These are phyloP conservation scores for Cladophialophora yegresii DNA, from an alignment of 2,329 filamentous ascomycete species.

Conservation along the genomic window DNA sequence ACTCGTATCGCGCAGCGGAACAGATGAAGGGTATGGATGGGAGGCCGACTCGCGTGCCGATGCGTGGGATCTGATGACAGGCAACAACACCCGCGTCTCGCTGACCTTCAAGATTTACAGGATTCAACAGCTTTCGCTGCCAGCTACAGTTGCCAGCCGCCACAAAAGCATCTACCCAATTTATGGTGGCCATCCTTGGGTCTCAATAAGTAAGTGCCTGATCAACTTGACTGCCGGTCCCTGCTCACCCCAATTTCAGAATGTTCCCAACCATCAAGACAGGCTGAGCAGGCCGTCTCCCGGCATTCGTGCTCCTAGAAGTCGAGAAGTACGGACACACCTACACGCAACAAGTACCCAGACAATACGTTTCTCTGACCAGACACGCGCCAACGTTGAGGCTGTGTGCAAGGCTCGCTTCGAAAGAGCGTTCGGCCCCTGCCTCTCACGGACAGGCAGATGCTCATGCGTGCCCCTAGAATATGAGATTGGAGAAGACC, in stretches of 20 bases:
- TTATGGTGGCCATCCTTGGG: constrained; percentile 18
- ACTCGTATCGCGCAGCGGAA: not conserved
- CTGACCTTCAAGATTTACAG: constrained; percentile 1
- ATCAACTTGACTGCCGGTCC: not conserved
- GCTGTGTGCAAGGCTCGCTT: constrained; percentile 19
- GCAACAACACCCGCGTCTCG: not conserved
- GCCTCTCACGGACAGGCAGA: too few relatives aligned
- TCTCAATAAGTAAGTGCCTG: constrained; percentile 14
- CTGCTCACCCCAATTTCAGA: constrained; percentile 36
- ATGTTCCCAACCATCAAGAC: constrained; percentile 21
- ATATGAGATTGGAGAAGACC: constrained; percentile 18
- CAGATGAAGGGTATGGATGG: constrained; percentile 1
- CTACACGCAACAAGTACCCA: constrained; percentile 15
- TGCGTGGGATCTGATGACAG: not conserved
- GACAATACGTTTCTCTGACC: constrained; percentile 18
- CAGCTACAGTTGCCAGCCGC: constrained; percentile 51
- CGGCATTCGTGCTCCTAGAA: constrained; percentile 22
- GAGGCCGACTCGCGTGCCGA: not conserved
- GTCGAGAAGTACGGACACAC: constrained; percentile 23
- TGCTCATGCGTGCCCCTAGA: not conserved
- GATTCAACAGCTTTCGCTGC: constrained; percentile 16
- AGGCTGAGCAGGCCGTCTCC: constrained; percentile 21
- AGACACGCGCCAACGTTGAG: constrained; percentile 16
- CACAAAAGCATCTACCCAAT: constrained; percentile 51
- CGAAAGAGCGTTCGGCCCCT: constrained; percentile 8